These are phyloP conservation scores for Dactylellina sp. DNA, from an alignment of 2,329 filamentous ascomycete species.

Conservation along the genomic window DNA sequence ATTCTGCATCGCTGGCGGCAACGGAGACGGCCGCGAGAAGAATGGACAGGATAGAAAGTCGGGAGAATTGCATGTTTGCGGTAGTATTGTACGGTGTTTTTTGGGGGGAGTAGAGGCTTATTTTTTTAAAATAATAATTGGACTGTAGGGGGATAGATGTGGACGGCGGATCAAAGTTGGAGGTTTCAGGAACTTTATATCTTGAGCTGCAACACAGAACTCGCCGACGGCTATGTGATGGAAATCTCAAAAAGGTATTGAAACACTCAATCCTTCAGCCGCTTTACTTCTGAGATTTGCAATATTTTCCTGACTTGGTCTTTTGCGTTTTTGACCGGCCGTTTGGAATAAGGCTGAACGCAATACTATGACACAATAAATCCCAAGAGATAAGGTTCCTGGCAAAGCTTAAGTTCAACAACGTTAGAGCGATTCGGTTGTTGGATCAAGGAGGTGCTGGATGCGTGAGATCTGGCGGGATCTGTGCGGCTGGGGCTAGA, in stretches of 20 bases:
- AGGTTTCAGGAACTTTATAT: not conserved
- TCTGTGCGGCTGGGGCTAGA: conserved; percentile 15
- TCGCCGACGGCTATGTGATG: not conserved
- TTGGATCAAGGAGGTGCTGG: conserved; percentile 12
- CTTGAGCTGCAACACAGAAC: no score
- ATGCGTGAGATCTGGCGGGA: conserved; percentile 1
- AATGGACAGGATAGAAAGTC: conserved; percentile 17
- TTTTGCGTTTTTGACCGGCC: conserved; percentile 1
- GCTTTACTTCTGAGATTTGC: no score
- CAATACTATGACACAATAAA: conserved; percentile 13
- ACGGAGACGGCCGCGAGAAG: conserved; percentile 28
- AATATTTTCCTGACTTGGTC: not conserved
- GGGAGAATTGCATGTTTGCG: conserved; percentile 41
- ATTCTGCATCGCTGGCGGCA: conserved; percentile 5
- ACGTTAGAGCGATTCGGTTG: not conserved
- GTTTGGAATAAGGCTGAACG: conserved; percentile 31
- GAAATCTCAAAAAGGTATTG: not conserved
- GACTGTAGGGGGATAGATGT: no score
- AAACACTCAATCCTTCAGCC: conserved; percentile 4
- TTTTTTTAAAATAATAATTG: not conserved
- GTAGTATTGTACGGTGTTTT: conserved; percentile 3
- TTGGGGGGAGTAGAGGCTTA: no score
- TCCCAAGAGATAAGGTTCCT: not conserved
- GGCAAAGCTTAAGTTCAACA: conserved; percentile 29
- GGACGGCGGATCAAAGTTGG: no score